Percentiles rank a stretch among this genome's conserved stretches.
phyloP scores from a whole-genome alignment of 2,329 filamentous ascomycete genomes.

The Aspergillus aculeatus region DNA sequence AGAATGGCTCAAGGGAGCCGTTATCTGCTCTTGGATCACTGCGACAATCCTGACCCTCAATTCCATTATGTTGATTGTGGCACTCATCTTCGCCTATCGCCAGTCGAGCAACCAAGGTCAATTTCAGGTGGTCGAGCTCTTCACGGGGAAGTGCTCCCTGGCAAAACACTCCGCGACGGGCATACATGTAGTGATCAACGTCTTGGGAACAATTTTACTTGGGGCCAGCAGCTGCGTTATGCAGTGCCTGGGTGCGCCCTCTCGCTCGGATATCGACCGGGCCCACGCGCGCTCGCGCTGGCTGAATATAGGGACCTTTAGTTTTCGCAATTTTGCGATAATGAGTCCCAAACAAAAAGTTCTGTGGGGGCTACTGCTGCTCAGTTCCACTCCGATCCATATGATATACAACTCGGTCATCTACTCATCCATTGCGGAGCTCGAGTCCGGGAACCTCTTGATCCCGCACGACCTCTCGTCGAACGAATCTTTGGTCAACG shows the following conservation, averaged over 20 bases:
- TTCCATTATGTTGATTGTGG: neutral
- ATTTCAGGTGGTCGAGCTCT: neutral
- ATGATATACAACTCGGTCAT: slow-evolving; percentile 14
- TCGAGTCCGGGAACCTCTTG: too few species aligned
- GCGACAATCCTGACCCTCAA: neutral
- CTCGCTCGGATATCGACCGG: slow-evolving; percentile 48
- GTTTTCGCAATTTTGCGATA: slow-evolving; percentile 25
- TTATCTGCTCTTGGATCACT: neutral
- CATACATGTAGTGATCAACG: slow-evolving; percentile 52
- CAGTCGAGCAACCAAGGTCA: neutral
- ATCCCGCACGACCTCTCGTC: too few species aligned
- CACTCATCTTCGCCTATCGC: neutral
- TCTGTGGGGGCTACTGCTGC: slow-evolving; percentile 13
- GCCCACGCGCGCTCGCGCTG: slow-evolving; percentile 45
- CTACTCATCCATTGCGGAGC: too few species aligned
- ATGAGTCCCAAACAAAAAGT: slow-evolving; percentile 31
- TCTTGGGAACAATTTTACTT: slow-evolving; percentile 47
- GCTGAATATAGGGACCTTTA: slow-evolving; percentile 47
- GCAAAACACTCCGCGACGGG: slow-evolving; percentile 9
- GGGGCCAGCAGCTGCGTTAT: slow-evolving; percentile 53
- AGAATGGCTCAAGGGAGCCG: slow-evolving; percentile 1
- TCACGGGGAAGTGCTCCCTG: neutral
- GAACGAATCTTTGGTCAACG: too few species aligned
- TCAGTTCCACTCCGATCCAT: slow-evolving; percentile 20
- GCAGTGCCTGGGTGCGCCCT: slow-evolving; percentile 54